Conservation (phyloP, 495 filamentous ascomycete species). For the Mytilinidion resinicola region DNA sequence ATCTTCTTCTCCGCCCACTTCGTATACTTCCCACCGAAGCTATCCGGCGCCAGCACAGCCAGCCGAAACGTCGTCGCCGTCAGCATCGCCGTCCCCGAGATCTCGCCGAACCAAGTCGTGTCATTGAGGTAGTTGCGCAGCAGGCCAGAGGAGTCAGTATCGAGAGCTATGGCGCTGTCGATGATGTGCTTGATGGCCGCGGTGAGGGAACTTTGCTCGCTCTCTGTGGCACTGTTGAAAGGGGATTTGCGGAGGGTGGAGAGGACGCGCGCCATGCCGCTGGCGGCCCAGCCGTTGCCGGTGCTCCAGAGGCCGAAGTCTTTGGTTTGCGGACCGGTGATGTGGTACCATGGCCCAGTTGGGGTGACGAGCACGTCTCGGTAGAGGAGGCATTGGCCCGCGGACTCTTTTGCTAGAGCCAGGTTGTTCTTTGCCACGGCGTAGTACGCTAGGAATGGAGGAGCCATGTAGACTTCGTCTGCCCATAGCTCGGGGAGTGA, state of each 20-base stretch:
- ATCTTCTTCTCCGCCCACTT: constrained; percentile 44
- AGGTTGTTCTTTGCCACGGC: constrained; percentile 38
- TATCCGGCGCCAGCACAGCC: constrained; percentile 37
- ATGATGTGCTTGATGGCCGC: constrained; percentile 42
- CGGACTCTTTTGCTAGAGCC: constrained; percentile 34
- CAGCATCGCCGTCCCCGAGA: constrained; percentile 45
- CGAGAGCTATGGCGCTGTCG: constrained; percentile 41
- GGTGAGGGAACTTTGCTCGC: constrained; percentile 33
- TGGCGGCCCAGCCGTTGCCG: constrained; percentile 48
- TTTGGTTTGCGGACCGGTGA: constrained; percentile 40
- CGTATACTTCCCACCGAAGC: constrained; percentile 38
- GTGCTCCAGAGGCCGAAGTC: constrained; percentile 48
- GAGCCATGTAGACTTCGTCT: constrained; percentile 48
- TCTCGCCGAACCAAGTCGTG: constrained; percentile 46
- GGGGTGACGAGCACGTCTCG: constrained; percentile 36
- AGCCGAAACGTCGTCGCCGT: constrained; percentile 44
- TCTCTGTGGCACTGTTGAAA: constrained; percentile 25
- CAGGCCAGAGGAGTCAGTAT: constrained; percentile 34
- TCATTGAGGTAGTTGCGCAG: constrained; percentile 49
- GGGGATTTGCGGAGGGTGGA: constrained; percentile 42
- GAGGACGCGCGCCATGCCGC: constrained; percentile 45
- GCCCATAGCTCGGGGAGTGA: constrained; percentile 46
- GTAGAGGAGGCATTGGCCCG: constrained; percentile 42
- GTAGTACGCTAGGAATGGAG: constrained; percentile 49
- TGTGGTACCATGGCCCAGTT: constrained; percentile 43